Evolutionary conservation across 148 eudicot genomes (phyloP), one percentile per base, ranked within the genome.

Genomic region (Dysphania ambrosioides): DNA sequence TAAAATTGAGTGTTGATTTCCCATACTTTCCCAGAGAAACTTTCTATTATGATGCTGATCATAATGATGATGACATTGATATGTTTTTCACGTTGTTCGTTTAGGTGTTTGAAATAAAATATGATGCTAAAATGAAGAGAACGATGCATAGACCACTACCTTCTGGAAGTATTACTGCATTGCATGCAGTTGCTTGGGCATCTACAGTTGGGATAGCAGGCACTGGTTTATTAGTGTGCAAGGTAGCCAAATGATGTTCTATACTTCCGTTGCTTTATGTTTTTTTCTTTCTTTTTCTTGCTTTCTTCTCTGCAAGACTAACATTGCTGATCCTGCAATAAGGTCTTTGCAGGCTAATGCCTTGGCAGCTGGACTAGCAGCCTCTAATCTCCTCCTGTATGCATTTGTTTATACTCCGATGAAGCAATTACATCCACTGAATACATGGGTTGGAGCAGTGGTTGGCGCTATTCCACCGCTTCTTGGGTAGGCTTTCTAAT

Each of bases 391-490:
- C 38, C 27, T 87, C 68, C 87, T 94, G 42, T 94, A 94, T 81
- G 93, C 98, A 77, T 94, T 87, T 80, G 81, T 94, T 57, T 94
- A 94, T 81, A 94, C 98, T 79, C 98, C 98, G 40, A 79, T 94
- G 79, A 94, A 94, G 89, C 98, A 94, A 78, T 82, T 94, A 71
- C 98, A 94, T 82, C 97, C 97, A 79, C 84, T 92, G 32, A 94
- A 94, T 83, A 94, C 97, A 30, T 94, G 98, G 98, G 97, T 94
- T 82, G 97, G 97, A 74, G 98, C 98, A 72, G 79, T 94, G 85
- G 98, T 94, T 78, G 98, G 98, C 73, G 98, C 98, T 75, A 90
- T 94, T 75, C 98, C 98, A 47, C 98, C 98, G 68, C 97, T 94
- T 84, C 91, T 94, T 56, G 98, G 98, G 98, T 94, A 86, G 79